These are phyloP conservation scores for Monilinia polystroma DNA, from an alignment of 2,329 filamentous ascomycete genomes.

Conservation along the genomic window DNA sequence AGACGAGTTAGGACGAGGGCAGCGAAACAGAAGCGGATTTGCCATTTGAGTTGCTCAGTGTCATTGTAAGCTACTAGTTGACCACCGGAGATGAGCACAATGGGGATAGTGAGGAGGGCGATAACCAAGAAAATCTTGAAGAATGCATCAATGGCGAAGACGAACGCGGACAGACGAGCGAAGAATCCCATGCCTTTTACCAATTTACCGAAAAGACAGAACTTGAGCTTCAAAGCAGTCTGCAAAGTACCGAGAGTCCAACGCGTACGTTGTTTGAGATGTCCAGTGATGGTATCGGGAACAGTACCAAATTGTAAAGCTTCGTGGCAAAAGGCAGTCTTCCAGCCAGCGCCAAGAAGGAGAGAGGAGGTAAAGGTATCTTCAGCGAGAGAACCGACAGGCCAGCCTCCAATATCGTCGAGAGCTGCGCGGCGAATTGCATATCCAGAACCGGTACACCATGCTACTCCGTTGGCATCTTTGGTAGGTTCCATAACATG, in stretches of 20 bases:
- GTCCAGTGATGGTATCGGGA: slow-evolving; percentile 54
- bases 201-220: slow-evolving; percentile 55
- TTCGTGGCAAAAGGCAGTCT: slow-evolving; percentile 59
- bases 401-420: slow-evolving; percentile 61
- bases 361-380: slow-evolving; percentile 59
- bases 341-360: slow-evolving; percentile 61
- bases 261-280: slow-evolving; percentile 57
- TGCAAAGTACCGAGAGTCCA: slow-evolving; percentile 49
- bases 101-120: slow-evolving; percentile 57
- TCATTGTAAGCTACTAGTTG: slow-evolving; percentile 56
- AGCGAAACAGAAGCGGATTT: slow-evolving; percentile 56
- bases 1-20: slow-evolving; percentile 52
- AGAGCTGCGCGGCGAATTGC: slow-evolving; percentile 58
- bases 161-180: slow-evolving; percentile 58
- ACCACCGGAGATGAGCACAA: slow-evolving; percentile 57
- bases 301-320: slow-evolving; percentile 60
- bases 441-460: slow-evolving; percentile 65
- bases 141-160: slow-evolving; percentile 55
- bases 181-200: slow-evolving; percentile 54
- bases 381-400: slow-evolving; percentile 58
- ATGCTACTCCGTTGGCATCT: slow-evolving; percentile 52
- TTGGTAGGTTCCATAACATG: slow-evolving; percentile 51
- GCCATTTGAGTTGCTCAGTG: slow-evolving; percentile 55
- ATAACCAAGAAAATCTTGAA: slow-evolving; percentile 56
- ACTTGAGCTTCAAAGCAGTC: slow-evolving; percentile 59